phyloP scores from a whole-genome alignment of 257 asterid species.

The Scutellaria galericulata region DNA sequence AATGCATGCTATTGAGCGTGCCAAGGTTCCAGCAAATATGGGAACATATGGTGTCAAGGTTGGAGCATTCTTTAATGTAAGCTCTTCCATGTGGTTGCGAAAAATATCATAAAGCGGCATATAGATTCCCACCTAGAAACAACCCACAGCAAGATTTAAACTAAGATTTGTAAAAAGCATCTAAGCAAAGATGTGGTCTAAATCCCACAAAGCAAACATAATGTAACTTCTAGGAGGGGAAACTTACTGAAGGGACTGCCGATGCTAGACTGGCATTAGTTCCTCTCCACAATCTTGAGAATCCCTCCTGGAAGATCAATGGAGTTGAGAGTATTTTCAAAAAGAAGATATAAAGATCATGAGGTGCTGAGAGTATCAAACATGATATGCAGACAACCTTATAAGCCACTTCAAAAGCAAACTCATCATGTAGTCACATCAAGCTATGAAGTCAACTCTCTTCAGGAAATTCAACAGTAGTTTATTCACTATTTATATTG shows the following conservation, averaged over 20 bases:
- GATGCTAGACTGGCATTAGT: constrained; percentile 89
- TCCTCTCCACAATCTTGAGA: constrained; percentile 89
- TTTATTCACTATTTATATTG: neutral
- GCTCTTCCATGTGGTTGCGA: constrained; percentile 66
- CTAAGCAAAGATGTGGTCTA: constrained; percentile 3
- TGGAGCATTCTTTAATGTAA: constrained; percentile 57
- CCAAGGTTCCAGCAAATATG: constrained; percentile 79
- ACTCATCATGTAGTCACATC: neutral
- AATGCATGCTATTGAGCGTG: constrained; percentile 89
- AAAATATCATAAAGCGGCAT: constrained; percentile 92
- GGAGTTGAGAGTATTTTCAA: constrained; percentile 30
- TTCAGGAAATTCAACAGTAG: neutral
- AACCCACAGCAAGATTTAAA: constrained; percentile 8
- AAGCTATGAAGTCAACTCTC: neutral
- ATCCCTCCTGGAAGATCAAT: constrained; percentile 72
- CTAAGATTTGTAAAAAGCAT: neutral
- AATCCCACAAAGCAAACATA: constrained; percentile 29
- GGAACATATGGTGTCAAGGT: constrained; percentile 68
- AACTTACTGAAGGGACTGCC: constrained; percentile 91
- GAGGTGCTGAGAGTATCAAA: neutral
- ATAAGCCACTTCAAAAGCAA: neutral
- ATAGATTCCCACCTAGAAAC: constrained; percentile 82
- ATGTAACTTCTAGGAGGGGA: neutral
- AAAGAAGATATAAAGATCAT: constrained; percentile 7
- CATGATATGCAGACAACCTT: neutral